Evolutionary conservation across 208 protist genomes (phyloP), one percentile per base, ranked within the genome.

Genomic region (Trypanosoma scelopori): DNA sequence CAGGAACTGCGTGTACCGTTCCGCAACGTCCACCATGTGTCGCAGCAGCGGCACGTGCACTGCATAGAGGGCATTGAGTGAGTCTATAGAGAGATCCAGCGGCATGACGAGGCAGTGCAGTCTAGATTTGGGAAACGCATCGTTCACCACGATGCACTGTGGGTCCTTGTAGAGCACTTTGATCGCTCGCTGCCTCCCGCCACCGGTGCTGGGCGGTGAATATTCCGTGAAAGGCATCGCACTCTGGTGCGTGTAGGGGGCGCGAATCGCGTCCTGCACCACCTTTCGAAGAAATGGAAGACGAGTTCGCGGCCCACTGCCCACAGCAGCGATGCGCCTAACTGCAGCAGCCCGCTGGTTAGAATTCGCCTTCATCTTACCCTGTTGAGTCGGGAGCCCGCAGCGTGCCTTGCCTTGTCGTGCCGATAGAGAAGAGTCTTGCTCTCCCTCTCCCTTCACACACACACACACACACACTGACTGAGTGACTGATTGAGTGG

Each of bases 101-200:
- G 90, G 90, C 75, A 95, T 78, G 20, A 95, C 76, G 15, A 95
- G 76, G 55, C 84, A 90, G 74, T 95, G 90, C 53, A 93, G 58
- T 22, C 55, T 56, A n/a, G 90, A 87, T 64, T 95, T 95, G n/a
- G 90, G 90, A 64, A 74, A 95, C 0, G 78, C 87, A 66, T 95
- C 90, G 51, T 93, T 93, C 35, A 95, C 87, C 6, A 95, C 27
- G 15, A 89, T 65, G 63, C 85, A 92, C 41, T 74, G 55, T 5
- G 81, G 58, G 55, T 95, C 86, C 67, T 88, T 86, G 72, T 89
- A 95, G 5, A 95, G 72, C 20, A 92, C 63, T 6, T 71, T 59
- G 68, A 78, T 89, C 12, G 45, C 23, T 15, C 72, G 42, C 50
- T 83, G 68, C 35, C 78, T 78, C 48, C 66, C 71, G 43, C 69